Percentiles rank a stretch among this genome's conserved stretches.
Evolutionary conservation across 108 stramenopile species (phyloP).

Genomic region (Cyclotella atomus): DNA sequence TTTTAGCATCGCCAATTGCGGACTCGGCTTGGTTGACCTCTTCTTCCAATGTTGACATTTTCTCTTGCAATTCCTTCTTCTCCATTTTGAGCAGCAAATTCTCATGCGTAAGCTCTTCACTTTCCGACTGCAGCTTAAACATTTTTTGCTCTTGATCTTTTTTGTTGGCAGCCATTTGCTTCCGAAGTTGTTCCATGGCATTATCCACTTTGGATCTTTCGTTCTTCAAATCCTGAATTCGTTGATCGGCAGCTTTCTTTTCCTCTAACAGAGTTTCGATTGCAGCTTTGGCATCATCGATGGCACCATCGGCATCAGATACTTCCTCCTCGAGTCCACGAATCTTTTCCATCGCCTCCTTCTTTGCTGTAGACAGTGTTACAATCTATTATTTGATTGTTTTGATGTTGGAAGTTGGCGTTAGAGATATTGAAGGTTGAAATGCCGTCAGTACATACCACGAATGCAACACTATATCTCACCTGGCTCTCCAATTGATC

Average conservation of each 20-base stretch:
- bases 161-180: slow-evolving; percentile 35
- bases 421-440: too few relatives aligned
- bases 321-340: slow-evolving; percentile 53
- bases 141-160: slow-evolving; percentile 41
- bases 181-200: slow-evolving; percentile 37
- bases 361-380: slow-evolving; percentile 29
- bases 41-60: slow-evolving; percentile 32
- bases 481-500: slow-evolving; percentile 40
- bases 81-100: slow-evolving; percentile 47
- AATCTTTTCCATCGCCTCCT: slow-evolving; percentile 56
- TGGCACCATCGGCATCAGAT: slow-evolving; percentile 49
- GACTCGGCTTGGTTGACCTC: slow-evolving; percentile 45
- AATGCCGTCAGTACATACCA: too few relatives aligned
- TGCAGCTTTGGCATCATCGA: slow-evolving; percentile 52
- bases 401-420: too few relatives aligned
- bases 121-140: slow-evolving; percentile 33
- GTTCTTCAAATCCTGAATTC: slow-evolving; percentile 38
- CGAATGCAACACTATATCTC: too few relatives aligned
- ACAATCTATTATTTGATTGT: slow-evolving; percentile 25
- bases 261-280: slow-evolving; percentile 46
- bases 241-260: slow-evolving; percentile 40
- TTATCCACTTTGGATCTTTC: slow-evolving; percentile 37
- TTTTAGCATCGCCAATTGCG: slow-evolving; percentile 48
- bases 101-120: slow-evolving; percentile 35
- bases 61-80: slow-evolving; percentile 48